These are phyloP conservation scores for Porcisia hertigi DNA, from an alignment of 208 protist genomes.

Conservation along the genomic window DNA sequence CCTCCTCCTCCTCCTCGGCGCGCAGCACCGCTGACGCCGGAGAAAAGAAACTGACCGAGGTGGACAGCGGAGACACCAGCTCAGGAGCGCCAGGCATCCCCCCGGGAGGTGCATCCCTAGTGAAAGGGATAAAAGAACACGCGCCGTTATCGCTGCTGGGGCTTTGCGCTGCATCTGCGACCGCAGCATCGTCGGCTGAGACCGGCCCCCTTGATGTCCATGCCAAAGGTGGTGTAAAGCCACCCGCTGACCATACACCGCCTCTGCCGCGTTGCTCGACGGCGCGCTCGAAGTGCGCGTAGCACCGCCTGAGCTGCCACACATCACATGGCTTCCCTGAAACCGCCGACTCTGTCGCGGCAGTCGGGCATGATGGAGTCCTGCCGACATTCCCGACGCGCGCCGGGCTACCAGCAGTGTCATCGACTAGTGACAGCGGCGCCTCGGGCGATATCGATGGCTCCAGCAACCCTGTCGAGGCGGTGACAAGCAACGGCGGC, in stretches of 20 bases:
- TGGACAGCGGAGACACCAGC: neutral
- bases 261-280: constrained; percentile 11
- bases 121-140: neutral
- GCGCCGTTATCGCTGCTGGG: neutral
- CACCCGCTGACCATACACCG: constrained; percentile 8
- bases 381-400: neutral
- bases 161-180: neutral
- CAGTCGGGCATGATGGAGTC: neutral
- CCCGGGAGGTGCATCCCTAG: neutral
- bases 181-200: neutral
- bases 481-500: neutral
- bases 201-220: neutral
- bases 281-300: constrained; percentile 9
- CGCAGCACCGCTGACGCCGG: neutral
- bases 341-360: neutral
- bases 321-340: neutral
- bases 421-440: neutral
- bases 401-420: neutral
- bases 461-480: neutral
- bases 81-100: neutral
- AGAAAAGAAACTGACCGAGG: neutral
- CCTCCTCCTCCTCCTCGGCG: constrained; percentile 12
- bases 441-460: neutral
- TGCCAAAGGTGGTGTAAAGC: neutral
- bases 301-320: constrained; percentile 8